Evolutionary conservation across 176 grass and related monocot species (phyloP).

Genomic region (Tillandsia leiboldiana): DNA sequence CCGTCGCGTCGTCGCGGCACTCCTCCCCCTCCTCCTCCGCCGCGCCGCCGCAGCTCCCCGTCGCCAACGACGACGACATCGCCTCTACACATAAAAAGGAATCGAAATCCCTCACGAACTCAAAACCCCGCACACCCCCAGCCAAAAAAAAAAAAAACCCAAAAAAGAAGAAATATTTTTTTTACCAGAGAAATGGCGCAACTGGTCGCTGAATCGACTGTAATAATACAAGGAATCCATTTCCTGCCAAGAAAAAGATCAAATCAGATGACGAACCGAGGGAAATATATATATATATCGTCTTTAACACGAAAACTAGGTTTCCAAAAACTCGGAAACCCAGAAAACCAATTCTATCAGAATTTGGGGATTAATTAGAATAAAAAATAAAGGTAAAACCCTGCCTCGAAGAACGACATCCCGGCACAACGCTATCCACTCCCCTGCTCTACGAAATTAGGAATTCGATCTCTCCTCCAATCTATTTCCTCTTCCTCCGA

Average conservation of each 20-base stretch:
- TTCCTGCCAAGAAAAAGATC: not conserved
- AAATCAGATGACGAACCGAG: not conserved
- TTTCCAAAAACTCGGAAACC: no score
- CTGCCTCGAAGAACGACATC: conserved; percentile 50
- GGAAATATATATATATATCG: not conserved
- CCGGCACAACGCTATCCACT: no score
- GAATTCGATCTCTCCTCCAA: conserved; percentile 2
- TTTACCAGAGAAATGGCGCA: conserved; percentile 8
- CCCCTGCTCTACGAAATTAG: not conserved
- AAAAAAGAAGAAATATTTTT: not conserved
- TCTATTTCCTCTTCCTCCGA: no score
- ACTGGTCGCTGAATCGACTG: not conserved
- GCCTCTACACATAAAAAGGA: not conserved
- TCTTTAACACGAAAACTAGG: no score
- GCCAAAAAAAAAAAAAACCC: not conserved
- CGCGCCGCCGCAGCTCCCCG: conserved; percentile 31
- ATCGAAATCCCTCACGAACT: not conserved
- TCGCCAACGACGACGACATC: conserved; percentile 28
- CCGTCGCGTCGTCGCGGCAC: conserved; percentile 56
- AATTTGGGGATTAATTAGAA: not conserved
- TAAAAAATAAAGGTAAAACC: not conserved
- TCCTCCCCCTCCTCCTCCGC: conserved; percentile 6
- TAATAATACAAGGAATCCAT: not conserved
- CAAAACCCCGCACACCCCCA: not conserved
- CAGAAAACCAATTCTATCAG: no score